phyloP scores from a whole-genome alignment of 2,329 filamentous ascomycete genomes.

The Ceratocystis harringtonii region DNA sequence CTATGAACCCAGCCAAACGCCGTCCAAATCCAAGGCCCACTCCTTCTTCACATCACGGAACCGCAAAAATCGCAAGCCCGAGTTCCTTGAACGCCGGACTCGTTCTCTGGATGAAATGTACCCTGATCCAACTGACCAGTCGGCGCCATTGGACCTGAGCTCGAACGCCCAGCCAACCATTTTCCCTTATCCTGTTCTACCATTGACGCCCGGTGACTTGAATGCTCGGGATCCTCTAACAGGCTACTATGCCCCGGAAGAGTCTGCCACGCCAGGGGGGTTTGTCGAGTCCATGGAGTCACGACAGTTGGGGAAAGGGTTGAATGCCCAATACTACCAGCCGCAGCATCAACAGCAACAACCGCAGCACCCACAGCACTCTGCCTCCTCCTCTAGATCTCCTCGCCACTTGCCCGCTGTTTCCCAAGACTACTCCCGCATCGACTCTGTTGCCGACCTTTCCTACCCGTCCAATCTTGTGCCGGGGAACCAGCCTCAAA shows the following conservation, averaged over 20 bases:
- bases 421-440: background rate
- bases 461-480: background rate
- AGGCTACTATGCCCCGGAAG: conserved; percentile 1
- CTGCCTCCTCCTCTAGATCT: background rate
- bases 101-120: conserved; percentile 29
- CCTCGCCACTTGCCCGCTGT: background rate
- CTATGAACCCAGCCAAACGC: conserved; percentile 31
- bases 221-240: conserved; percentile 14
- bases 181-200: conserved; percentile 8
- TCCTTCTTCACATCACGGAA: conserved; percentile 4
- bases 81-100: conserved; percentile 18
- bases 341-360: background rate
- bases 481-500: background rate
- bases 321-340: background rate
- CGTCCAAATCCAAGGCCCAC: conserved; percentile 18
- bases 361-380: background rate
- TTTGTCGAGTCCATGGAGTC: background rate
- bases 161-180: background rate
- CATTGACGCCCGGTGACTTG: conserved; percentile 13
- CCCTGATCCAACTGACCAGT: conserved; percentile 21
- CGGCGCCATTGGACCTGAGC: conserved; percentile 7
- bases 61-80: conserved; percentile 19
- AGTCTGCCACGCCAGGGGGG: background rate
- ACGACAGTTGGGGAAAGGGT: background rate
- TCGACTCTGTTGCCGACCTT: background rate